Conservation (phyloP, 2,329 filamentous ascomycete genomes). For the Fonsecaea monophora region DNA sequence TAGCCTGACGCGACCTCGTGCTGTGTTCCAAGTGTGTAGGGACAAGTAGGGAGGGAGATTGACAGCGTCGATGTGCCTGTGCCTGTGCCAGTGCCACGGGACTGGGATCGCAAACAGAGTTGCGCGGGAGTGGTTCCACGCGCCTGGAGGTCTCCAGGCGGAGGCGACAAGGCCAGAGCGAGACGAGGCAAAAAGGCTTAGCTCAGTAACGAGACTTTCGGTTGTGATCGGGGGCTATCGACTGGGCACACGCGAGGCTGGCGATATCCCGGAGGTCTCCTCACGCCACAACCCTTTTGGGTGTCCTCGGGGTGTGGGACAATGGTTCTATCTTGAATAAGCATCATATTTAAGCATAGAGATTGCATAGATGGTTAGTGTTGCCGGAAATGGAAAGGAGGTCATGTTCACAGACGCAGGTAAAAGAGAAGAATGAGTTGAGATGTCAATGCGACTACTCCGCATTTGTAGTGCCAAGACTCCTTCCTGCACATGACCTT, state of each 20-base stretch:
- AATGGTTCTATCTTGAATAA: neutral
- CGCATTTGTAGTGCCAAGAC: neutral
- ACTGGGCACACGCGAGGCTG: neutral
- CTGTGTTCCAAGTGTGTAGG: too few species aligned
- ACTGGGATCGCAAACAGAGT: neutral
- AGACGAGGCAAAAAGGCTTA: neutral
- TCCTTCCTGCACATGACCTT: neutral
- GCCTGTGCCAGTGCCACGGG: too few species aligned
- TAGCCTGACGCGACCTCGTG: too few species aligned
- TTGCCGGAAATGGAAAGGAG: neutral
- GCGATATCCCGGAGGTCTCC: neutral
- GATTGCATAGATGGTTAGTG: too few species aligned
- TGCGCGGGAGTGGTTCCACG: neutral
- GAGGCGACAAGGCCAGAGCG: neutral
- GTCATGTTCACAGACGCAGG: neutral
- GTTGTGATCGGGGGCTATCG: neutral
- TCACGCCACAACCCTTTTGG: neutral
- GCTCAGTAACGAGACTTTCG: neutral
- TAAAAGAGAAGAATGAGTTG: neutral
- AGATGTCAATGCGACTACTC: neutral
- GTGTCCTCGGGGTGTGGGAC: neutral
- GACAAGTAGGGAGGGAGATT: neutral
- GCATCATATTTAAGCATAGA: neutral
- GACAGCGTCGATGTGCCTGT: neutral
- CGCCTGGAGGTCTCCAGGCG: neutral